Evolutionary conservation across 345 rosid genomes (phyloP), one percentile per base, ranked within the genome.

Genomic region (Physaria fendleri): DNA sequence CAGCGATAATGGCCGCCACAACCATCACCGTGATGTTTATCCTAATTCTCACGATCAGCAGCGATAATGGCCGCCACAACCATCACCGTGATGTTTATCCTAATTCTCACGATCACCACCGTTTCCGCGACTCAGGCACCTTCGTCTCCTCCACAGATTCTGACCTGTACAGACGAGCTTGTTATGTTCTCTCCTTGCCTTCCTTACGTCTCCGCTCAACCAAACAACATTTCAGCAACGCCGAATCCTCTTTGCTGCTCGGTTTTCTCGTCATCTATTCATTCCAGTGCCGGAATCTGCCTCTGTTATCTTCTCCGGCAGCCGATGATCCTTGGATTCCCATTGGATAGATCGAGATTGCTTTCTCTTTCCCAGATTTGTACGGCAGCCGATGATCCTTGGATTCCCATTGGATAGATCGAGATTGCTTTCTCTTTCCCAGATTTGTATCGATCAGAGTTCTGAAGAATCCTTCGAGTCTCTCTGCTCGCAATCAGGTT

Each of bases 161-260:
- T 61, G 0, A 67, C 69, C 4, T 91, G 95, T 73, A 59, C 75
- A 47, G 59, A 68, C 5, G 74, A 76, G 67, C 79, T 91, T 34
- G 80, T 85, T 43, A 80, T 80, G 45, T 76, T 91, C 67, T 85
- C 95, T 14, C 84, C 94, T 10, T 91, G 98, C 72, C 80, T 85
- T 37, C 71, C 85, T 24, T 85, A 77, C 76, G 82, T 85, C 61
- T 81, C 90, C 0, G 52, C 65, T 50, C 75, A 81, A 46, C 95
- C 93, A 1, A 85, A 85, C 79, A 76, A 79, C 72, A 10, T 74
- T 4, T 72, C 85, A 5, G 62, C 63, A 47, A 34, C 64, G 2
- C 75, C 62, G 37, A 38, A 77, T 52, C 47, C 79, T 21, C 65
- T 63, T 35, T 92, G 95, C 81, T 84, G 98, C 85, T 52, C 61